phyloP scores from a whole-genome alignment of 768 basidiomycete genomes.

The Coprinopsis sp. region DNA sequence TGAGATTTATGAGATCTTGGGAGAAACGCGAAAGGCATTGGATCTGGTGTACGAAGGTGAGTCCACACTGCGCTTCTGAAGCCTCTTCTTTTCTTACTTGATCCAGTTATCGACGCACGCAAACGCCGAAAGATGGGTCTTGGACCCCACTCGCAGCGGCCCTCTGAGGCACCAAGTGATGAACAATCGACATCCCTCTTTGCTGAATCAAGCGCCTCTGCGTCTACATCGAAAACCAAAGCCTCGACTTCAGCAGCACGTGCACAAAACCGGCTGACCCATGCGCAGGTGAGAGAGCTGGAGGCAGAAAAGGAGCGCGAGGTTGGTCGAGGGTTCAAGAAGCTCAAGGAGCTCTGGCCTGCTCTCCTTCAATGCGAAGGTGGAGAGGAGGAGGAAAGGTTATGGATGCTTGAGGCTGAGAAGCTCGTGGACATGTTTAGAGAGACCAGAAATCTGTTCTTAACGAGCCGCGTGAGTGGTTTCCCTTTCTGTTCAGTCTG shows the following conservation, averaged over 20 bases:
- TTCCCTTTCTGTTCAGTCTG: background rate
- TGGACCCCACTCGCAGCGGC: background rate
- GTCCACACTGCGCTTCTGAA: slow-evolving; percentile 4
- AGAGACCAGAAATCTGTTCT: slow-evolving; percentile 80
- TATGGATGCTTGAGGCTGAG: slow-evolving; percentile 81
- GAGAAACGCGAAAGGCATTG: slow-evolving; percentile 76
- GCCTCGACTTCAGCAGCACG: slow-evolving; percentile 27
- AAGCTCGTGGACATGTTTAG: slow-evolving; percentile 86
- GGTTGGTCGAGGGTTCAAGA: slow-evolving; percentile 51
- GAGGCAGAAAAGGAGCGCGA: slow-evolving; percentile 67
- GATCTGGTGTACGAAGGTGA: slow-evolving; percentile 81
- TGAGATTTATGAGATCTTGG: slow-evolving; percentile 81
- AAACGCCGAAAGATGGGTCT: slow-evolving; percentile 37
- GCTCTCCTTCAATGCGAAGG: slow-evolving; percentile 38
- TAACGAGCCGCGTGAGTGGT: slow-evolving; percentile 62
- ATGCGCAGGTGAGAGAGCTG: slow-evolving; percentile 55
- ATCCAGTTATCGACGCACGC: slow-evolving; percentile 55
- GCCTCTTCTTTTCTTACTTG: no score
- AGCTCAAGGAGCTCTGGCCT: slow-evolving; percentile 61
- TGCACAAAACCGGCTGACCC: slow-evolving; percentile 44
- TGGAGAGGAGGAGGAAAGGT: slow-evolving; percentile 37
- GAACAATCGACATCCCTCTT: slow-evolving; percentile 49
- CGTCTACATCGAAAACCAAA: slow-evolving; percentile 30
- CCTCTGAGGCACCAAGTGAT: background rate
- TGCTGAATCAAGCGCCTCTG: slow-evolving; percentile 55